Conservation (phyloP, 139 green algal genomes). For the Yamagishiella unicocca region DNA sequence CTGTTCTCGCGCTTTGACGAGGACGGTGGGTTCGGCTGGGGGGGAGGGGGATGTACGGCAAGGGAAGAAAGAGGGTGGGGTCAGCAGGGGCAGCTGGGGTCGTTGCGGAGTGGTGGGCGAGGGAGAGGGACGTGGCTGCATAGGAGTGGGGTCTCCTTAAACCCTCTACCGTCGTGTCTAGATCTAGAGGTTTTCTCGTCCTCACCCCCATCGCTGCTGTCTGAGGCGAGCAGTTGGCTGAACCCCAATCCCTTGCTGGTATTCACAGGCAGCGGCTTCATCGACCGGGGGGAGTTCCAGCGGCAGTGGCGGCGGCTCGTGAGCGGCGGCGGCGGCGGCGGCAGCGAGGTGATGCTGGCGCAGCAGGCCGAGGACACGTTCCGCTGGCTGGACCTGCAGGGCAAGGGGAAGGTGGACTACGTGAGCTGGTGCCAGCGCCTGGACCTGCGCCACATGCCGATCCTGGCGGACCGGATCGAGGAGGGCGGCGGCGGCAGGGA, state of each 20-base stretch:
- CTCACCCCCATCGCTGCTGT: too few relatives aligned
- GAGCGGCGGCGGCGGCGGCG: neutral
- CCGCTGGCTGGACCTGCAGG: conserved; percentile 6
- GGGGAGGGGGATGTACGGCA: neutral
- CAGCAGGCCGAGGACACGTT: conserved; percentile 25
- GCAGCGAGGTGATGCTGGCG: neutral
- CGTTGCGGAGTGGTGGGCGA: too few relatives aligned
- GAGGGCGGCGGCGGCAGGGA: conserved; percentile 13
- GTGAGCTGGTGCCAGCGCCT: conserved; percentile 66
- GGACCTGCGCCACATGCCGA: conserved; percentile 45
- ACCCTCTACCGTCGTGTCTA: too few relatives aligned
- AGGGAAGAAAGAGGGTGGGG: neutral
- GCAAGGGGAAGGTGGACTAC: conserved; percentile 68
- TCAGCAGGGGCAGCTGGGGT: too few relatives aligned
- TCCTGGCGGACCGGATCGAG: conserved; percentile 24
- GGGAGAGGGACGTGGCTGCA: too few relatives aligned
- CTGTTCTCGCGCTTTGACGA: conserved; percentile 82
- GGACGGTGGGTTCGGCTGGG: conserved; percentile 57
- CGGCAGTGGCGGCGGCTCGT: conserved; percentile 39
- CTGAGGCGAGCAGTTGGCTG: too few relatives aligned
- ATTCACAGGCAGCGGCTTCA: conserved; percentile 42
- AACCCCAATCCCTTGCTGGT: too few relatives aligned
- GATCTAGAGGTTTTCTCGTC: too few relatives aligned
- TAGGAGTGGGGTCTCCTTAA: too few relatives aligned
- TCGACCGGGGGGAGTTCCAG: conserved; percentile 43